Conservation (phyloP, 1,284 basidiomycete species). For the Afroboletus lepidellus region DNA sequence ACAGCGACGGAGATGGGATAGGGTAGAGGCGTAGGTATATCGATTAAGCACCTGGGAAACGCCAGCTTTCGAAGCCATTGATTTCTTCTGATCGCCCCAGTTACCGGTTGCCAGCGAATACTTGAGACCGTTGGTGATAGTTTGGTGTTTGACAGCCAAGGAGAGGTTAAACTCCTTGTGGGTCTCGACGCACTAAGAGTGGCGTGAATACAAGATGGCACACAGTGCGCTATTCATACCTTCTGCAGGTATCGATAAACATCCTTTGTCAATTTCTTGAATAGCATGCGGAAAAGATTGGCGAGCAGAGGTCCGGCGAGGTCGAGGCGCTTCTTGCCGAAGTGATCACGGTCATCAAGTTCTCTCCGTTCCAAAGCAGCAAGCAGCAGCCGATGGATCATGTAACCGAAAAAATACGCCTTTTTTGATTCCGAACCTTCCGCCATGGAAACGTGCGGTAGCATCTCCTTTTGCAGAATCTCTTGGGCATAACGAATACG, state of each 20-base stretch:
- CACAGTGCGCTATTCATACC: slow-evolving; percentile 44
- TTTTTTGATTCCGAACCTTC: slow-evolving; percentile 98
- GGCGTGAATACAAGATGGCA: neutral
- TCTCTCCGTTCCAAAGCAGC: slow-evolving; percentile 94
- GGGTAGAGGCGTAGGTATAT: slow-evolving; percentile 97
- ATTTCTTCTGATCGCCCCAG: slow-evolving; percentile 99
- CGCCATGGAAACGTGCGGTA: slow-evolving; percentile 95
- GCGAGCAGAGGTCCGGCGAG: slow-evolving; percentile 94
- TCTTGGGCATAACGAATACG: slow-evolving; percentile 97
- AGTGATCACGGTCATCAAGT: slow-evolving; percentile 98
- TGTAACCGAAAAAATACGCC: slow-evolving; percentile 99
- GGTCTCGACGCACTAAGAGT: slow-evolving; percentile 86
- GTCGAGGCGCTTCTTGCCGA: slow-evolving; percentile 97
- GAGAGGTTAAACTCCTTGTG: slow-evolving; percentile 95
- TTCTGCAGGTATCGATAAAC: slow-evolving; percentile 97
- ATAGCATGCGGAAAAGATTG: slow-evolving; percentile 96
- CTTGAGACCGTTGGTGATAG: slow-evolving; percentile 97
- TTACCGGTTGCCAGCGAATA: slow-evolving; percentile 99
- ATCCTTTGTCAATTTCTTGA: slow-evolving; percentile 95
- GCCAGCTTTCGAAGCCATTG: slow-evolving; percentile 96
- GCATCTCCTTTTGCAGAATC: slow-evolving; percentile 98
- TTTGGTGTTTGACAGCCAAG: slow-evolving; percentile 91
- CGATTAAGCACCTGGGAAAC: slow-evolving; percentile 99
- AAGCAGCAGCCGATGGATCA: slow-evolving; percentile 94
- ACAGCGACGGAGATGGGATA: slow-evolving; percentile 96